Conservation (phyloP, 768 basidiomycete species). For the Punctularia strigosozonata region DNA sequence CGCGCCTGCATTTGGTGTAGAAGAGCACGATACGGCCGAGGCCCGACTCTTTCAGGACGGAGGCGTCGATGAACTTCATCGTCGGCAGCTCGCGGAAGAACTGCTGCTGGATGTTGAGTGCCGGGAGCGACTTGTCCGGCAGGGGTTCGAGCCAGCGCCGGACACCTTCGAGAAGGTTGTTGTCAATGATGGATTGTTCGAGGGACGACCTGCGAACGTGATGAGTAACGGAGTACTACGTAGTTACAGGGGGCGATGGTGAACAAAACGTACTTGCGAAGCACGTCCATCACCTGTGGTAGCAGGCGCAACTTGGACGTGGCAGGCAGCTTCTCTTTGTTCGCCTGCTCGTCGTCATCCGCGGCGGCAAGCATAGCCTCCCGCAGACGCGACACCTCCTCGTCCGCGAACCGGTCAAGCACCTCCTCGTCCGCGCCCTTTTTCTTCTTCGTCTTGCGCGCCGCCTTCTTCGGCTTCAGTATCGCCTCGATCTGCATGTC, state of each 20-base stretch:
- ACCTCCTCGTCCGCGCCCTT: constrained; percentile 75
- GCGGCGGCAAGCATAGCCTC: constrained; percentile 83
- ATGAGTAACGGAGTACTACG: constrained; percentile 6
- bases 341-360: constrained; percentile 71
- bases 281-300: constrained; percentile 82
- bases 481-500: constrained; percentile 84
- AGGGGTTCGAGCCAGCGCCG: constrained; percentile 90
- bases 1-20: constrained; percentile 92
- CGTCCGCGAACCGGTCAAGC: constrained; percentile 80
- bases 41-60: constrained; percentile 82
- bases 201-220: constrained; percentile 54
- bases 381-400: constrained; percentile 81
- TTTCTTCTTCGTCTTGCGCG: constrained; percentile 55
- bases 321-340: constrained; percentile 72
- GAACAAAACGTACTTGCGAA: constrained; percentile 66
- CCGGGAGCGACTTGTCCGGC: constrained; percentile 84
- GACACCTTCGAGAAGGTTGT: constrained; percentile 86
- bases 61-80: constrained; percentile 87
- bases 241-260: neutral
- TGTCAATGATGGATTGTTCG: constrained; percentile 88
- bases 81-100: constrained; percentile 75
- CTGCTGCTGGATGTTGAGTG: constrained; percentile 89
- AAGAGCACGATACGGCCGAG: constrained; percentile 87
- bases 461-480: constrained; percentile 65
- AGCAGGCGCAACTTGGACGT: constrained; percentile 74